A percentile compares a stretch with the other conserved stretches of the same genome.
Conservation (phyloP, 1,139 yeast genomes). For the Scheffersomyces segobiensis region DNA sequence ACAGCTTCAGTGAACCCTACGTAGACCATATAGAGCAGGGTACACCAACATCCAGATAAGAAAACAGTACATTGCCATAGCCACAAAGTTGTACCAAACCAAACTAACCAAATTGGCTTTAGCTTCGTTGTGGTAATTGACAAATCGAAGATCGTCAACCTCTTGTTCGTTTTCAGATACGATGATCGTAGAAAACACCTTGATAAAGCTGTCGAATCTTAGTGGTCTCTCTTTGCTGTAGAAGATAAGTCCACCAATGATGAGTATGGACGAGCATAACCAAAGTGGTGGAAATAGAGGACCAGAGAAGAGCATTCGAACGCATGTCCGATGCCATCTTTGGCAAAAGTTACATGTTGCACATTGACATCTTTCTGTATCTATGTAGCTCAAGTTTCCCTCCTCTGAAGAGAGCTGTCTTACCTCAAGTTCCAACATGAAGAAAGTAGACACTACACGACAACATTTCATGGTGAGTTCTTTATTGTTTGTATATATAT, state of each 20-base stretch:
- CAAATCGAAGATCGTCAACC: conserved; percentile 3
- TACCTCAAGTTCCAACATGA: background rate
- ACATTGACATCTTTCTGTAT: conserved; percentile 15
- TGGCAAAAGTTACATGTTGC: conserved; percentile 11
- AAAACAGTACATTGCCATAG: conserved; percentile 9
- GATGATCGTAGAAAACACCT: conserved; percentile 2
- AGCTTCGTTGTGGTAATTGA: conserved; percentile 6
- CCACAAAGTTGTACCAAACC: conserved; percentile 12
- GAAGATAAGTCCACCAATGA: background rate
- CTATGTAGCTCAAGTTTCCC: background rate
- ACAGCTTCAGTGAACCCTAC: background rate
- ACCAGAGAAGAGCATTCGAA: conserved; percentile 16
- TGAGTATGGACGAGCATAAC: conserved; percentile 5
- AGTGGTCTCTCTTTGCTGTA: conserved; percentile 5
- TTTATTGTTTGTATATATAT: background rate
- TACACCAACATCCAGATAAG: conserved; percentile 6
- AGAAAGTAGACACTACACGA: background rate
- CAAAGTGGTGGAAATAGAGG: conserved; percentile 23
- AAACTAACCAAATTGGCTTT: conserved; percentile 7
- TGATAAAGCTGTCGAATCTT: conserved; percentile 11
- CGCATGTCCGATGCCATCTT: conserved; percentile 3
- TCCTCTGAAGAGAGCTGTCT: background rate
- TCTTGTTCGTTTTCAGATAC: background rate
- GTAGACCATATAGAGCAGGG: background rate
- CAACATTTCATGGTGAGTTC: too few species aligned